phyloP scores from a whole-genome alignment of 2,329 filamentous ascomycete species.

The Emmonsiellopsis sp. region DNA sequence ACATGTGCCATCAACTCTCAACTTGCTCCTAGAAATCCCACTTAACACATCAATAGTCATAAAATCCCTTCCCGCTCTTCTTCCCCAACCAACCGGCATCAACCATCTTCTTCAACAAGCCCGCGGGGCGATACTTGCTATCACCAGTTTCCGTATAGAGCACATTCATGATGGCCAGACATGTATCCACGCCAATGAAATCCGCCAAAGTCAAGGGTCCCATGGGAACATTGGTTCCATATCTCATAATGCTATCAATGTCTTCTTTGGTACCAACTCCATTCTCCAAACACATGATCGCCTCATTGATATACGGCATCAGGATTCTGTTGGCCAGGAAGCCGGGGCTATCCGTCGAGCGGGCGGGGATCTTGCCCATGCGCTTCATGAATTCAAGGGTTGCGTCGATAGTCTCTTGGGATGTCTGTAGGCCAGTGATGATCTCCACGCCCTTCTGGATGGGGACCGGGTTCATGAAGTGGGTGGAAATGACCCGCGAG shows the following conservation, averaged over 20 bases:
- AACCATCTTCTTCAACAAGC: conserved; percentile 88
- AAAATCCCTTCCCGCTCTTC: conserved; percentile 95
- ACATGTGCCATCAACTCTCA: too few species aligned
- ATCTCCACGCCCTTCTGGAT: conserved; percentile 97
- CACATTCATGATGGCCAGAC: conserved; percentile 93
- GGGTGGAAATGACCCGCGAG: conserved; percentile 84
- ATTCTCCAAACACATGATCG: conserved; percentile 90
- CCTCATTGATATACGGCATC: conserved; percentile 99
- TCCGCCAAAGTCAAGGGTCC: conserved; percentile 87
- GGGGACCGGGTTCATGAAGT: conserved; percentile 99
- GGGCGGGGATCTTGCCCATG: conserved; percentile 87
- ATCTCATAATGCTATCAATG: conserved; percentile 98
- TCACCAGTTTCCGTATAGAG: conserved; percentile 86
- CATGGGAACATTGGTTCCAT: conserved; percentile 98
- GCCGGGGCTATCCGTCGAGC: conserved; percentile 81
- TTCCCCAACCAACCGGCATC: conserved; percentile 96
- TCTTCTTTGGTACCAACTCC: conserved; percentile 80
- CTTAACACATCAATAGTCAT: conserved; percentile 38
- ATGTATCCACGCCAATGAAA: conserved; percentile 96
- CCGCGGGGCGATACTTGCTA: conserved; percentile 86
- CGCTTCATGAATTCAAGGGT: conserved; percentile 77
- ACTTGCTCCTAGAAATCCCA: neutral
- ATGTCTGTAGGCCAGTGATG: conserved; percentile 89
- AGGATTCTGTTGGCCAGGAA: conserved; percentile 95
- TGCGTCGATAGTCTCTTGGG: conserved; percentile 67